phyloP scores from a whole-genome alignment of 2,329 filamentous ascomycete species.

The Zalaria sp. region DNA sequence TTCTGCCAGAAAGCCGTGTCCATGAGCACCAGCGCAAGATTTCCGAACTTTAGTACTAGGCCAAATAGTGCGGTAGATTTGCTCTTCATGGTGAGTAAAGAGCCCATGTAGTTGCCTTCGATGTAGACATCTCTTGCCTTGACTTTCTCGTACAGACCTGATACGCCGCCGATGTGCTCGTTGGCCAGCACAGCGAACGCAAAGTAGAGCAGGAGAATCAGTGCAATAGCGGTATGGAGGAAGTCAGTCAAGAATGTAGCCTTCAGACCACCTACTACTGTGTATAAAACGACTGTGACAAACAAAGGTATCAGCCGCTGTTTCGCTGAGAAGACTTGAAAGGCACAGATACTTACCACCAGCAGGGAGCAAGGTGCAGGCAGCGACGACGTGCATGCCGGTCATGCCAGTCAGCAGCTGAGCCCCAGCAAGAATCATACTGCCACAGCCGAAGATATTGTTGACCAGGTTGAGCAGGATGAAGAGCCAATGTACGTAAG shows the following conservation, averaged over 20 bases:
- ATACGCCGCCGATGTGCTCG: conserved; percentile 26
- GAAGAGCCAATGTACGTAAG: conserved; percentile 12
- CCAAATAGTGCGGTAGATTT: conserved; percentile 25
- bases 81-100: conserved; percentile 35
- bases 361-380: conserved; percentile 30
- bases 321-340: too few relatives aligned
- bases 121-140: conserved; percentile 29
- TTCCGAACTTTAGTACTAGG: conserved; percentile 34
- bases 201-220: conserved; percentile 34
- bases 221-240: conserved; percentile 32
- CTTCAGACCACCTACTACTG: conserved; percentile 33
- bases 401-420: conserved; percentile 22
- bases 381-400: conserved; percentile 34
- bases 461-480: conserved; percentile 16
- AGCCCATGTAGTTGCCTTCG: conserved; percentile 32
- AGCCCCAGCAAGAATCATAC: conserved; percentile 15
- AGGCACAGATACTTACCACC: conserved; percentile 21
- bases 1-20: conserved; percentile 42
- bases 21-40: conserved; percentile 36
- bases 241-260: conserved; percentile 37
- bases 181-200: conserved; percentile 30
- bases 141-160: conserved; percentile 33
- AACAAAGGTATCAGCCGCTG: neutral
- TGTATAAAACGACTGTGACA: conserved; percentile 30
- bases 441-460: conserved; percentile 24